Evolutionary conservation across 306 rosid genomes (phyloP).

Genomic region (Abrus precatorius): DNA sequence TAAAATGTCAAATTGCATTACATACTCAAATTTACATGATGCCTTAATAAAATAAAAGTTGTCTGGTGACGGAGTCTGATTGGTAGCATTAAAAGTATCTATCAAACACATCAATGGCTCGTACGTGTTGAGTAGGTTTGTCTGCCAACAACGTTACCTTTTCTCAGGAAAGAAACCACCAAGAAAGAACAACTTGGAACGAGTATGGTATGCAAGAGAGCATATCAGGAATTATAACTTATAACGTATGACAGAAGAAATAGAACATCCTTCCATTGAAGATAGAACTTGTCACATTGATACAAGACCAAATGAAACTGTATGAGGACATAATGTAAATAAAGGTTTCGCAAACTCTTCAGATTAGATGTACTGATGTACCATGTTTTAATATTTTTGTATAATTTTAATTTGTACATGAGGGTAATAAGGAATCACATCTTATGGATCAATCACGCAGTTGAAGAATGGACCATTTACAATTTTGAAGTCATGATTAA

Average conservation of each 20-base stretch:
- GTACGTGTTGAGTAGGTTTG: not conserved
- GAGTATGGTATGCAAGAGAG: slow-evolving; percentile 9
- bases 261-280: slow-evolving; percentile 31
- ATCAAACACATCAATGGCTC: not conserved
- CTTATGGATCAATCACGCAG: slow-evolving; percentile 28
- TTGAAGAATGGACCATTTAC: slow-evolving; percentile 23
- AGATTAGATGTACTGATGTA: not conserved
- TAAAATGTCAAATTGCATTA: slow-evolving; percentile 25
- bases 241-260: slow-evolving; percentile 12
- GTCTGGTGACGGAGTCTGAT: not conserved
- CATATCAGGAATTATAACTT: slow-evolving; percentile 12
- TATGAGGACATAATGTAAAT: slow-evolving; percentile 6
- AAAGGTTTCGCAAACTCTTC: not conserved
- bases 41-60: slow-evolving; percentile 1
- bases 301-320: not conserved
- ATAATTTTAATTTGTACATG: slow-evolving; percentile 14
- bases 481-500: slow-evolving; percentile 13
- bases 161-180: not conserved
- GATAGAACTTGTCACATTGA: slow-evolving; percentile 20
- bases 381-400: slow-evolving; percentile 15
- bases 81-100: not conserved
- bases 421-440: slow-evolving; percentile 1
- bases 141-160: slow-evolving; percentile 17
- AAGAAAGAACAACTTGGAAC: slow-evolving; percentile 12
- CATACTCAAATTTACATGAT: not conserved